These are phyloP conservation scores for Iris macrosiphon DNA, from an alignment of 106 monocot genomes.

Conservation along the genomic window DNA sequence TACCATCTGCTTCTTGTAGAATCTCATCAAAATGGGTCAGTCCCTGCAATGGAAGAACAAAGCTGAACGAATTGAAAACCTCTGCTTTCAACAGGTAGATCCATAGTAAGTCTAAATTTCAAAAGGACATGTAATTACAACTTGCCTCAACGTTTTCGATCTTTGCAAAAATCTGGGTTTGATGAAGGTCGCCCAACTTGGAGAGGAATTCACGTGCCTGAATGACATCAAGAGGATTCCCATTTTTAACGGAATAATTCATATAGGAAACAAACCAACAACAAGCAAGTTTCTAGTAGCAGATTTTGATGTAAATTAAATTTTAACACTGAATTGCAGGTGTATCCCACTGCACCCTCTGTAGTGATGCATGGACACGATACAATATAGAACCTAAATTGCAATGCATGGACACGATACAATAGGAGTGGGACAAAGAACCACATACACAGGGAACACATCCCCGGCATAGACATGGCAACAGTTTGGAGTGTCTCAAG, in stretches of 20 bases:
- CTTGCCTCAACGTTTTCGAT: conserved; percentile 72
- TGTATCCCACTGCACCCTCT: too few relatives aligned
- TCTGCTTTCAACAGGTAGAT: not conserved
- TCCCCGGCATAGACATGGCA: not conserved
- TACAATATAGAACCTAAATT: not conserved
- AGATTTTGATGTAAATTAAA: too few relatives aligned
- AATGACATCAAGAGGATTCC: not conserved
- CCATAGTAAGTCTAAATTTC: not conserved
- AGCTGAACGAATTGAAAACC: not conserved
- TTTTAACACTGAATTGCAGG: too few relatives aligned
- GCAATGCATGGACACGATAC: not conserved
- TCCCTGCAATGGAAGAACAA: conserved; percentile 37
- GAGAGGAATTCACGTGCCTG: conserved; percentile 74
- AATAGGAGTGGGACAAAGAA: too few relatives aligned
- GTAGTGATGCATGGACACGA: too few relatives aligned
- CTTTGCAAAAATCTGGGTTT: conserved; percentile 84
- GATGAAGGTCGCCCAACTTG: conserved; percentile 61
- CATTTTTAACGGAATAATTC: conserved; percentile 1
- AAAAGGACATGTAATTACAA: conserved; percentile 9
- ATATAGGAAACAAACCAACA: not conserved
- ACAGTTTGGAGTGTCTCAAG: not conserved
- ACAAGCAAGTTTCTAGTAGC: too few relatives aligned
- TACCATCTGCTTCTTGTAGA: conserved; percentile 90
- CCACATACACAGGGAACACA: too few relatives aligned
- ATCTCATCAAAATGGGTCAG: conserved; percentile 96